A percentile compares a stretch with the other conserved stretches of the same genome.
Conservation (phyloP, 306 rosid species). For the Pyrus betulifolia region DNA sequence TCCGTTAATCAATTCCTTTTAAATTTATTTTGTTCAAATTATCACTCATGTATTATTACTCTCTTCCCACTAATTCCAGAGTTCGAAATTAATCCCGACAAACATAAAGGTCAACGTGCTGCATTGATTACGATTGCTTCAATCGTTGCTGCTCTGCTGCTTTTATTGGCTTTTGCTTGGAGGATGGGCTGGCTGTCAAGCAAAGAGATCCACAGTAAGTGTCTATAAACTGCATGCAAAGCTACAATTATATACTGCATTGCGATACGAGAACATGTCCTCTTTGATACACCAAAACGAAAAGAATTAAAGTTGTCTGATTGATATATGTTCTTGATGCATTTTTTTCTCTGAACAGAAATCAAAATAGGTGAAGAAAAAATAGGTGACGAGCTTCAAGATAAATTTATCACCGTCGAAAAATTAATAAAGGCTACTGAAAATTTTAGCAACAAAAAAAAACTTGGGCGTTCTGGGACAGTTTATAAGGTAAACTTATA, state of each 20-base stretch:
- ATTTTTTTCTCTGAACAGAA: background rate
- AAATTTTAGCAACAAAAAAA: background rate
- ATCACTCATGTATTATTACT: too few relatives aligned
- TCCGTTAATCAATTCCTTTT: too few relatives aligned
- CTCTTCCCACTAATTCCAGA: too few relatives aligned
- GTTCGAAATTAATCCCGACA: too few relatives aligned
- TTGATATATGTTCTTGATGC: too few relatives aligned
- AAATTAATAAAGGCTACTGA: background rate
- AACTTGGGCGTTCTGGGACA: background rate
- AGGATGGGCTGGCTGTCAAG: background rate
- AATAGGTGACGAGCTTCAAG: background rate
- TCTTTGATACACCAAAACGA: too few relatives aligned
- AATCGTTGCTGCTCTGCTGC: background rate
- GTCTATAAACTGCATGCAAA: too few relatives aligned
- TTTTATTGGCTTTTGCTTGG: constrained; percentile 6
- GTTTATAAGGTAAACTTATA: background rate
- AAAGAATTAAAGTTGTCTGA: too few relatives aligned
- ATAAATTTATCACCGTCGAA: background rate
- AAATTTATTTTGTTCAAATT: too few relatives aligned
- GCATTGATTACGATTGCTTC: background rate
- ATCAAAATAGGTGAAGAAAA: background rate
- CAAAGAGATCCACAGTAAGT: background rate
- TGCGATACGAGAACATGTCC: too few relatives aligned
- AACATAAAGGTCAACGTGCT: background rate
- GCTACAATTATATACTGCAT: too few relatives aligned